Evolutionary conservation across 2,329 filamentous ascomycete genomes (phyloP), one percentile per base, ranked within the genome.

Genomic region (Claviceps purpurea): DNA sequence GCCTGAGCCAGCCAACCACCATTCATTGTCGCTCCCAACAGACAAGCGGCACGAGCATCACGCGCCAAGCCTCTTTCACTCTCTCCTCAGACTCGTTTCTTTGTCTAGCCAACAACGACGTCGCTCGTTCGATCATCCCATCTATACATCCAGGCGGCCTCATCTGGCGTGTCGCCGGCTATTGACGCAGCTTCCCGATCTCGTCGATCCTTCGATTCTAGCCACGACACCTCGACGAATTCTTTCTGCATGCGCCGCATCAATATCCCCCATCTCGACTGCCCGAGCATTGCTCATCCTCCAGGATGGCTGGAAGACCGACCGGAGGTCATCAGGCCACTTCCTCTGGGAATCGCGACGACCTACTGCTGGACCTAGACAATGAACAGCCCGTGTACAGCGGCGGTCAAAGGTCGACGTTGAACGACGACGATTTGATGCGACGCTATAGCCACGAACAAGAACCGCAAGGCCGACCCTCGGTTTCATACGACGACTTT

Each of bases 401-500:
- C 65, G 77, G 77, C 58, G 89, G 89, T 56, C 85, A 89, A 66
- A 80, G 82, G 53, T 84, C 89, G 49, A 80, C 85, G n/a, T 73
- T 87, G 55, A 84, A 84, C 66, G 89, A 95, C 66, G 85, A 94
- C 59, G 82, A 90, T 58, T 74, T 95, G 47, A 72, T 91, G 63
- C 79, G 82, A 65, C 81, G 81, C 58, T 90, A 88, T 70, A 79
- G 85, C 62, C 81, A 85, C 63, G 77, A 87, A 62, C 79, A 87
- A 58, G 73, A 52, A 43, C 72, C 77, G 47, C 78, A 79, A 56
- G 60, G 81, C 53, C 85, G 91, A 59, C 87, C 89, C 50, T 96
- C 90, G 26, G 82, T 91, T 50, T 95, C 89, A 54, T 96, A 96
- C 70, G 91, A 96, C 74, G 86, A 93, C 62, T 97, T 96, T 66